phyloP scores from a whole-genome alignment of 2,329 filamentous ascomycete species.

The Purpureocillium lavendulum region DNA sequence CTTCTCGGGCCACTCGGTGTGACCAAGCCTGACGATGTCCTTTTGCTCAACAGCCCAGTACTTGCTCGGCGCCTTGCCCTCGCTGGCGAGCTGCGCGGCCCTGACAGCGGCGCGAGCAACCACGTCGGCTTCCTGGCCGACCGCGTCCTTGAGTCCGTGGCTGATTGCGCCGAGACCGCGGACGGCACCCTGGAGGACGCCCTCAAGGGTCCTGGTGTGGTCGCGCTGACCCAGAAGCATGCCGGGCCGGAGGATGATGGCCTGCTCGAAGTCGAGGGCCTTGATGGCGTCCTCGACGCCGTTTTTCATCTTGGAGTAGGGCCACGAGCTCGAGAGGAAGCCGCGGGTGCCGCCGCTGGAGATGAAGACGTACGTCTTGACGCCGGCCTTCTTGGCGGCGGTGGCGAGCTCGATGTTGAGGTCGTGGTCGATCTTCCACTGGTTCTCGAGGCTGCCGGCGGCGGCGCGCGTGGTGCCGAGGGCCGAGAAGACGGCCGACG shows the following conservation, averaged over 20 bases:
- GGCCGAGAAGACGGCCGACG: slow-evolving; percentile 63
- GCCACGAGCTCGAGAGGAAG: slow-evolving; percentile 31
- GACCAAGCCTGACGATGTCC: slow-evolving; percentile 62
- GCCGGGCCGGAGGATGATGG: slow-evolving; percentile 66
- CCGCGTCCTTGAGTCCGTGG: slow-evolving; percentile 49
- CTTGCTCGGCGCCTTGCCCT: slow-evolving; percentile 51
- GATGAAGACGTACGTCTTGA: slow-evolving; percentile 69
- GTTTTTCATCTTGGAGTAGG: slow-evolving; percentile 66
- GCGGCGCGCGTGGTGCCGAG: slow-evolving; percentile 71
- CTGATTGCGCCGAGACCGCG: slow-evolving; percentile 45
- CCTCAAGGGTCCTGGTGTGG: slow-evolving; percentile 50
- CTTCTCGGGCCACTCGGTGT: slow-evolving; percentile 42
- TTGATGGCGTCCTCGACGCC: slow-evolving; percentile 75
- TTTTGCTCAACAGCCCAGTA: slow-evolving; percentile 50
- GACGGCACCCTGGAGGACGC: slow-evolving; percentile 45
- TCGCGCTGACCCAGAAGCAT: slow-evolving; percentile 66
- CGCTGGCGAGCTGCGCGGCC: slow-evolving; percentile 48
- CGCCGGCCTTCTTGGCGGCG: slow-evolving; percentile 64
- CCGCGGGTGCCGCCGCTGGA: slow-evolving; percentile 46
- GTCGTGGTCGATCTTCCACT: slow-evolving; percentile 84
- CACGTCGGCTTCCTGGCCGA: slow-evolving; percentile 66
- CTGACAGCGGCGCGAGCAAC: slow-evolving; percentile 61
- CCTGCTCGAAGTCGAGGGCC: slow-evolving; percentile 65
- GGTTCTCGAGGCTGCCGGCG: slow-evolving; percentile 68
- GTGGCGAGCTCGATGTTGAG: slow-evolving; percentile 72